Conservation (phyloP, 2,329 filamentous ascomycete genomes). For the Colletotrichum lini region DNA sequence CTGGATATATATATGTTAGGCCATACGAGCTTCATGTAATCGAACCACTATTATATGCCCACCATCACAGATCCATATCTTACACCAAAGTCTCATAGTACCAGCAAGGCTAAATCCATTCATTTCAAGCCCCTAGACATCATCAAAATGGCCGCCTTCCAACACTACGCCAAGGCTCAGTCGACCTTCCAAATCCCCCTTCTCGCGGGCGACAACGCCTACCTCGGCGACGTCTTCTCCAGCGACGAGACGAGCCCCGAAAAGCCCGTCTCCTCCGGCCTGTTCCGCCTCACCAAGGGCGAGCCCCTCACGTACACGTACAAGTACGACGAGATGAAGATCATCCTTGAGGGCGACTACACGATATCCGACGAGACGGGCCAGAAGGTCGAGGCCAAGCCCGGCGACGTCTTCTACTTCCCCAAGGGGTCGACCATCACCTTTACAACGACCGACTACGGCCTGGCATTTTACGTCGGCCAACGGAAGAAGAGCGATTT, state of each 20-base stretch:
- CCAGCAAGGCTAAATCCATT: neutral
- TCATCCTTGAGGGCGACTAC: constrained; percentile 78
- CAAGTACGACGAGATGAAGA: constrained; percentile 82
- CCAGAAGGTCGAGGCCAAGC: constrained; percentile 68
- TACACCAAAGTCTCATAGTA: neutral
- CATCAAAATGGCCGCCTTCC: constrained; percentile 58
- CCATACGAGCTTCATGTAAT: neutral
- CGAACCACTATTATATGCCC: neutral
- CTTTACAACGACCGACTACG: constrained; percentile 73
- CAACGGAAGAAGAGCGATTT: constrained; percentile 54
- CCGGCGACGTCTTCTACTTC: constrained; percentile 79
- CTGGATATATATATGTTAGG: neutral
- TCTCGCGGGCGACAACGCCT: constrained; percentile 78
- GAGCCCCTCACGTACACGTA: constrained; percentile 78
- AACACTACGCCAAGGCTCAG: constrained; percentile 71
- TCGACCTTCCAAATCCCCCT: constrained; percentile 73
- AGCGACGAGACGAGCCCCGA: constrained; percentile 69
- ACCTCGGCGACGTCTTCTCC: constrained; percentile 73
- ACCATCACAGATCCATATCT: too few species aligned
- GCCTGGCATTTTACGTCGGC: constrained; percentile 71
- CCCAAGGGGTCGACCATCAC: constrained; percentile 77
- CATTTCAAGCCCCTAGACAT: neutral
- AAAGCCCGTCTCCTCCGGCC: constrained; percentile 73
- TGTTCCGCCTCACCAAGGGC: constrained; percentile 78
- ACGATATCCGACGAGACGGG: constrained; percentile 76